Percentiles rank a stretch among this genome's conserved stretches.
phyloP scores from a whole-genome alignment of 1,284 basidiomycete species.

The Microbotryum scabiosae region DNA sequence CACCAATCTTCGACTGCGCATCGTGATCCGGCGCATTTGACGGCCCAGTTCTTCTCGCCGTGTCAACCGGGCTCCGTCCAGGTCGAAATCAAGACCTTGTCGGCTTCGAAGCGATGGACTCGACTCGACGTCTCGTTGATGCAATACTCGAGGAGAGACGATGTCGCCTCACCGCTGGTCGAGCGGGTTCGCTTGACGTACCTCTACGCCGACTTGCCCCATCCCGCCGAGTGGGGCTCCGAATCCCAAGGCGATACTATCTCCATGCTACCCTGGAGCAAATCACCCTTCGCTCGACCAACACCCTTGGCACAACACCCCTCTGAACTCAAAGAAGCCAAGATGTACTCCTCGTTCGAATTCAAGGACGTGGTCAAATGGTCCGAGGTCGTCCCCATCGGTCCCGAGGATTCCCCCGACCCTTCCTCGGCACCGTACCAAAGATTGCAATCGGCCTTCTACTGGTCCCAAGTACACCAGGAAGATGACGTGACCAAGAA shows the following conservation, averaged over 20 bases:
- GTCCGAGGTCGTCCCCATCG: too few relatives aligned
- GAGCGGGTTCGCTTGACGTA: too few relatives aligned
- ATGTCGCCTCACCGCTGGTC: not conserved
- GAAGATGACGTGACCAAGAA: conserved; percentile 17
- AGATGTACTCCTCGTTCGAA: conserved; percentile 1
- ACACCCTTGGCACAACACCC: conserved; percentile 23
- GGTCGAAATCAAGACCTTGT: conserved; percentile 13
- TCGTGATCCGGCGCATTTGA: conserved; percentile 19
- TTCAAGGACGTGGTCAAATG: conserved; percentile 5
- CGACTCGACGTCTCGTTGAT: conserved; percentile 21
- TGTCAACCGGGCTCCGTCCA: conserved; percentile 4
- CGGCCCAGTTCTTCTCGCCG: conserved; percentile 18
- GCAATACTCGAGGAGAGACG: conserved; percentile 7
- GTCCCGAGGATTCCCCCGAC: too few relatives aligned
- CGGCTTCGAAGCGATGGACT: conserved; percentile 20
- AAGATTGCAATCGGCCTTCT: too few relatives aligned
- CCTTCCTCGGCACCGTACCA: too few relatives aligned
- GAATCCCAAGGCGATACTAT: not conserved
- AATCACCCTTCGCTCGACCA: conserved; percentile 1
- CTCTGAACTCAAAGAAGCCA: not conserved
- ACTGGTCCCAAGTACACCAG: conserved; percentile 21
- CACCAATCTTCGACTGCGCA: conserved; percentile 13
- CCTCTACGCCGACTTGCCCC: too few relatives aligned
- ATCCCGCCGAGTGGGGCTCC: too few relatives aligned
- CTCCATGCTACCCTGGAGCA: conserved; percentile 1